Percentiles rank a stretch among this genome's conserved stretches.
Conservation (phyloP, 768 basidiomycete genomes). For the Boletus reticulatus region DNA sequence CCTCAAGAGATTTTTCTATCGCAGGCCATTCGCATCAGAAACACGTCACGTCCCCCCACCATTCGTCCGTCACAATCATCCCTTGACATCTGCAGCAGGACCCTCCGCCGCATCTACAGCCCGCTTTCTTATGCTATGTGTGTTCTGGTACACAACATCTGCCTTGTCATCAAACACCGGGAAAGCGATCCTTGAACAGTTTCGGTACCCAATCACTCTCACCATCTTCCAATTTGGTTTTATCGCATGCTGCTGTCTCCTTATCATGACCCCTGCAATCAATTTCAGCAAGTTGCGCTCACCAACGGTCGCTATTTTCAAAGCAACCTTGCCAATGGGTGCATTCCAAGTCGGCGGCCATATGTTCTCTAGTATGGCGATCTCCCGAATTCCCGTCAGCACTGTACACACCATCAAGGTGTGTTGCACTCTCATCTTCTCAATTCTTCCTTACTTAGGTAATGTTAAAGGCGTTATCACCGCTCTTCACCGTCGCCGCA, state of each 20-base stretch:
- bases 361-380: conserved; percentile 97
- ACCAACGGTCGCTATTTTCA: conserved; percentile 72
- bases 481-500: conserved; percentile 94
- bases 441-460: conserved; percentile 1
- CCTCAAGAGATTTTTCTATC: conserved; percentile 18
- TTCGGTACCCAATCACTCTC: conserved; percentile 93
- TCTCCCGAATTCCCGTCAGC: conserved; percentile 92
- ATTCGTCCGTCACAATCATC: conserved; percentile 24
- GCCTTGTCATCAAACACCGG: conserved; percentile 96
- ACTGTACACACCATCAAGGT: conserved; percentile 99
- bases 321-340: conserved; percentile 90
- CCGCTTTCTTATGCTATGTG: conserved; percentile 77
- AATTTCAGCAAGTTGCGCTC: conserved; percentile 64
- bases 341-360: conserved; percentile 97
- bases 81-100: conserved; percentile 14
- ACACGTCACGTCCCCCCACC: conserved; percentile 20
- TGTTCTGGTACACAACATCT: conserved; percentile 90
- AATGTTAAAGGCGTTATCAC: conserved; percentile 78
- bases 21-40: conserved; percentile 12
- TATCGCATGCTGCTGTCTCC: conserved; percentile 80
- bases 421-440: conserved; percentile 13
- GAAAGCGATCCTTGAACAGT: conserved; percentile 90
- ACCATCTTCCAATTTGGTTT: conserved; percentile 98
- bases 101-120: conserved; percentile 30
- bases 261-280: conserved; percentile 76